These are phyloP conservation scores for Keqinozyma sinolaborantium DNA, from an alignment of 1,139 yeast genomes.

Conservation along the genomic window DNA sequence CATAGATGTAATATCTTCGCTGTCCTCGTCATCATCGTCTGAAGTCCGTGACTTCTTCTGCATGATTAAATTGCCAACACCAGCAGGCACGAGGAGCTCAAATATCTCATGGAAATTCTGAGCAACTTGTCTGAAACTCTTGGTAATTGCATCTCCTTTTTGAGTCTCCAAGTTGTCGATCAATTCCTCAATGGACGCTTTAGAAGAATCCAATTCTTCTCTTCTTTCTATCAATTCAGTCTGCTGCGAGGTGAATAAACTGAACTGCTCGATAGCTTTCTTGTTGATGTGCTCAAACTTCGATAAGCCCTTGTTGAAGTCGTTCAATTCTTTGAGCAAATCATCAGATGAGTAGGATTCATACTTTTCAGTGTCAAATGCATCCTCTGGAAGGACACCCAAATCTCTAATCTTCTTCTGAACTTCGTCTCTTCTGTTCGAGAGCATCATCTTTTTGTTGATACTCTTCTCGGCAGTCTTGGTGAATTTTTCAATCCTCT, in stretches of 20 bases:
- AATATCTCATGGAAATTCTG: constrained; percentile 71
- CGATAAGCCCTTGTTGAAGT: constrained; percentile 54
- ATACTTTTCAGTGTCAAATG: constrained; percentile 45
- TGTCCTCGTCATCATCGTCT: constrained; percentile 15
- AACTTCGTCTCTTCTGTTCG: constrained; percentile 66
- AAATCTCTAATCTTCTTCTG: constrained; percentile 74
- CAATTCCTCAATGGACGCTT: constrained; percentile 67
- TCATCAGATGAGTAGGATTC: constrained; percentile 50
- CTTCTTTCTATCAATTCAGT: constrained; percentile 64
- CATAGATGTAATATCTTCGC: constrained; percentile 14
- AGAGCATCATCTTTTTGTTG: constrained; percentile 60
- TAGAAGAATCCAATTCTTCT: constrained; percentile 67
- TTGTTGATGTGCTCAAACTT: constrained; percentile 79
- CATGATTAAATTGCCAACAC: constrained; percentile 72
- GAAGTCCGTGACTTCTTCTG: constrained; percentile 36
- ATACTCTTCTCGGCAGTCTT: constrained; percentile 65
- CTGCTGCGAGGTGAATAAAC: constrained; percentile 69
- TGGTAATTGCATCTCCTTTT: constrained; percentile 78
- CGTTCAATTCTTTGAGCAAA: constrained; percentile 53
- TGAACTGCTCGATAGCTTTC: constrained; percentile 84
- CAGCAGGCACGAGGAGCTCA: constrained; percentile 78
- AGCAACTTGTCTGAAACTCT: constrained; percentile 77
- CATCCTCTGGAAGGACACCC: constrained; percentile 87
- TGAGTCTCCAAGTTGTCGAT: constrained; percentile 71
- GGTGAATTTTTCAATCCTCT: constrained; percentile 58